Evolutionary conservation across 192 early-diverging fungal species (phyloP).

Genomic region (Entomortierella lignicola): DNA sequence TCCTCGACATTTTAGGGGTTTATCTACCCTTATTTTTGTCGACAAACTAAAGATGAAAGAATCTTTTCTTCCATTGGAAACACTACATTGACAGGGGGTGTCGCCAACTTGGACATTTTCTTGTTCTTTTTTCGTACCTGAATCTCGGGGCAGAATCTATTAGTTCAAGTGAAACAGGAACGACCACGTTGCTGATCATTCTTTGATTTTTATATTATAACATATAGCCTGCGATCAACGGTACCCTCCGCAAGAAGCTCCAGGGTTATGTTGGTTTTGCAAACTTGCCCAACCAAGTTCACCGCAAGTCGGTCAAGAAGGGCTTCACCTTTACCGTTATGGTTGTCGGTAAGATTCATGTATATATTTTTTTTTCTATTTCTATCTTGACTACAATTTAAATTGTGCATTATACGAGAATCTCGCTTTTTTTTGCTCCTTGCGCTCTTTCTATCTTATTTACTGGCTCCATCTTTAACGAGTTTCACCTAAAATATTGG

Average conservation of each 20-base stretch:
- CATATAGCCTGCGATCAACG: slow-evolving; percentile 38
- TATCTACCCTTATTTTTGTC: neutral
- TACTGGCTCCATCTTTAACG: too few species aligned
- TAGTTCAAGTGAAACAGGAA: neutral
- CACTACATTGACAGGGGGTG: too few species aligned
- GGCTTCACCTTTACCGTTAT: slow-evolving; percentile 97
- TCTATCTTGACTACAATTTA: neutral
- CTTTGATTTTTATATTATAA: neutral
- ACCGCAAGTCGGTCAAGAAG: slow-evolving; percentile 92
- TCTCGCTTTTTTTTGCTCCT: too few species aligned
- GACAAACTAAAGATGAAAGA: too few species aligned
- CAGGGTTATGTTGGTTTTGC: slow-evolving; percentile 87
- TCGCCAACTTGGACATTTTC: too few species aligned
- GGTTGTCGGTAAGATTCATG: slow-evolving; percentile 83
- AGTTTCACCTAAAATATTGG: neutral
- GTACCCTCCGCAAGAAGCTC: slow-evolving; percentile 55
- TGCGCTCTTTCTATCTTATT: too few species aligned
- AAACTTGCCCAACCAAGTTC: slow-evolving; percentile 94
- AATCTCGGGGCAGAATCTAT: neutral
- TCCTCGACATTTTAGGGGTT: too few species aligned
- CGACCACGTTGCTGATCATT: neutral
- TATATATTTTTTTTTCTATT: neutral
- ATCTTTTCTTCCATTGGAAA: too few species aligned
- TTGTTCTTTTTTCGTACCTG: neutral
- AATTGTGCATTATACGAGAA: too few species aligned